Percentiles rank a stretch among this genome's conserved stretches.
These are phyloP conservation scores for Hibiscus mutabilis DNA, from an alignment of 345 rosid species.

Conservation along the genomic window DNA sequence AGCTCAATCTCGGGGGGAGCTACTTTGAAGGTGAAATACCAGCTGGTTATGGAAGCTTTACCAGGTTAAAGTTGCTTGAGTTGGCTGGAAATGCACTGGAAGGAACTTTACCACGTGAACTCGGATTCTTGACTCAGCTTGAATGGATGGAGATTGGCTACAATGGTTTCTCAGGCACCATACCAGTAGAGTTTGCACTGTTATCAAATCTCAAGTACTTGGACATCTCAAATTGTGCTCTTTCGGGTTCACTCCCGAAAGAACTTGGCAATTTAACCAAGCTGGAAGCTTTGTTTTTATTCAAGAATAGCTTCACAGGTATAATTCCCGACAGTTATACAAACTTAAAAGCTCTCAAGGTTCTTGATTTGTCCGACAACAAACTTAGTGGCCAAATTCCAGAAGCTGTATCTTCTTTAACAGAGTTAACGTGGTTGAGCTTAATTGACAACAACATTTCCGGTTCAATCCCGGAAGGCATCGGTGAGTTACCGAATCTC, in stretches of 20 bases:
- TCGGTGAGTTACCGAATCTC: conserved; percentile 59
- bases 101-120: conserved; percentile 56
- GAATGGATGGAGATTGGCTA: conserved; percentile 82
- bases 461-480: conserved; percentile 59
- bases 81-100: conserved; percentile 62
- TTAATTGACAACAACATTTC: conserved; percentile 50
- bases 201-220: conserved; percentile 57
- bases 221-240: conserved; percentile 53
- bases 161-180: conserved; percentile 43
- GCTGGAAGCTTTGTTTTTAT: conserved; percentile 52
- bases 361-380: conserved; percentile 67
- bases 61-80: conserved; percentile 43
- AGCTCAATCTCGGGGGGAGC: conserved; percentile 89
- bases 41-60: conserved; percentile 45
- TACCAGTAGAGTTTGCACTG: conserved; percentile 53
- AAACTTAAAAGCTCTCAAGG: conserved; percentile 37
- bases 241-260: conserved; percentile 56
- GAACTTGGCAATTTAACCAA: conserved; percentile 57
- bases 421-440: conserved; percentile 49
- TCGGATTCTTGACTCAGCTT: conserved; percentile 55
- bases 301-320: conserved; percentile 49
- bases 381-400: conserved; percentile 70
- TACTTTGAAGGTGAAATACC: conserved; percentile 85
- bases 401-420: conserved; percentile 36
- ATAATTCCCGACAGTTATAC: conserved; percentile 57